Evolutionary conservation across 1,284 basidiomycete genomes (phyloP).

Genomic region (Ganoderma boninense): DNA sequence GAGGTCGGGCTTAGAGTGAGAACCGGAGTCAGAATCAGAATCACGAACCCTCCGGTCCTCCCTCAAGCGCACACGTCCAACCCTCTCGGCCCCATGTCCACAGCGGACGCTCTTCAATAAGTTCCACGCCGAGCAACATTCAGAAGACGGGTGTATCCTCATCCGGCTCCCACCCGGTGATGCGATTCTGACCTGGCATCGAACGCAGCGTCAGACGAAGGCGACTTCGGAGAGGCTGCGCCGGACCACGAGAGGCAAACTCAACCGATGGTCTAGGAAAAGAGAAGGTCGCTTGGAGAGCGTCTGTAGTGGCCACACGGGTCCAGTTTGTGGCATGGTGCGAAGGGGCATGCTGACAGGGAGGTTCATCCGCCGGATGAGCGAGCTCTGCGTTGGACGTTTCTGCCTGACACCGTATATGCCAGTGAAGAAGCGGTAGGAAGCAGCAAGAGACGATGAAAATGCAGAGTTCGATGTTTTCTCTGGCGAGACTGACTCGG

Average conservation of each 20-base stretch:
- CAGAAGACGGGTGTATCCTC: background rate
- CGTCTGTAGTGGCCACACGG: background rate
- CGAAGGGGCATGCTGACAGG: background rate
- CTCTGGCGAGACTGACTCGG: background rate
- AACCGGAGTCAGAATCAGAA: background rate
- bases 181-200: background rate
- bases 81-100: background rate
- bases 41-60: background rate
- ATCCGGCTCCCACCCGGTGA: background rate
- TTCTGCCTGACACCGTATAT: background rate
- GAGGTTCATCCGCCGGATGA: background rate
- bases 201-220: slow-evolving; percentile 1
- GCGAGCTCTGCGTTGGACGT: background rate
- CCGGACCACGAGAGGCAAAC: background rate
- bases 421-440: background rate
- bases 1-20: background rate
- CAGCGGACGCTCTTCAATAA: background rate
- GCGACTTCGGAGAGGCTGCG: background rate
- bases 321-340: background rate
- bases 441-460: slow-evolving; percentile 1
- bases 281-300: background rate
- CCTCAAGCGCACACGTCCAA: background rate
- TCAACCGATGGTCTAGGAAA: background rate
- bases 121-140: slow-evolving; percentile 2
- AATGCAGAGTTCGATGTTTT: background rate